Base-by-base conservation (phyloP, 106 monocot genomes). In the Allium fistulosum region DNA sequence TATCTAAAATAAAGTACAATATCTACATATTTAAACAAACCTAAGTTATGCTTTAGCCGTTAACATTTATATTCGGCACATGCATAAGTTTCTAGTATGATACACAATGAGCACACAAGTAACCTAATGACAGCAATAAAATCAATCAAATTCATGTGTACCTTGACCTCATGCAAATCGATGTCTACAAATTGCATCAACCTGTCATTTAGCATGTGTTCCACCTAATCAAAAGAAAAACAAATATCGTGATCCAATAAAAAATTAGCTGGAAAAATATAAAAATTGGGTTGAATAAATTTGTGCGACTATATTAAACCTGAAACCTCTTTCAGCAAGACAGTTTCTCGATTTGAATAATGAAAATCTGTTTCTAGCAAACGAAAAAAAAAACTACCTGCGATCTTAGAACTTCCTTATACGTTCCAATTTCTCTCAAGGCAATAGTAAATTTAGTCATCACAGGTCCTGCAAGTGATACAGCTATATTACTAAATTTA, bases 401-500 rank as follows among this genome's bases (percentile, higher is more conserved):
- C 13, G 97, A 99, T 17, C 97, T 92, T 17, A 99, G 75, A 62
- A 99, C 97, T 85, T 99, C 97, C 70, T 99, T 99, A 68, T 99
- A 99, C 50, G 92, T 99, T 74, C 97, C 97, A 74, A 93, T 92
- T 90, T 99, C 97, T 78, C 97, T 82, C 65, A 99, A 81, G 14
- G 97, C 97, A 80, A 99, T 93, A 22, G 92, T 93, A 76, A 99
- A 99, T 81, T 99, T 99, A 57, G 92, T 93, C 97, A 99, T 99
- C 7, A 99, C 92, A 70, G 97, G 97, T 60, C 97, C 92, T 92
- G 68, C 17, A 67, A 76, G 72, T 48, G 4, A 67, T 53, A 53
- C 37, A 26, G 46, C 55, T 37, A 55, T 27, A 63, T 58, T 47
- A 69, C 47, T 69, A 69, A 16, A 22, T 16, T 17, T 55, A 7